Base-by-base conservation (phyloP, 495 filamentous ascomycete genomes). In the Poronia punctata region DNA sequence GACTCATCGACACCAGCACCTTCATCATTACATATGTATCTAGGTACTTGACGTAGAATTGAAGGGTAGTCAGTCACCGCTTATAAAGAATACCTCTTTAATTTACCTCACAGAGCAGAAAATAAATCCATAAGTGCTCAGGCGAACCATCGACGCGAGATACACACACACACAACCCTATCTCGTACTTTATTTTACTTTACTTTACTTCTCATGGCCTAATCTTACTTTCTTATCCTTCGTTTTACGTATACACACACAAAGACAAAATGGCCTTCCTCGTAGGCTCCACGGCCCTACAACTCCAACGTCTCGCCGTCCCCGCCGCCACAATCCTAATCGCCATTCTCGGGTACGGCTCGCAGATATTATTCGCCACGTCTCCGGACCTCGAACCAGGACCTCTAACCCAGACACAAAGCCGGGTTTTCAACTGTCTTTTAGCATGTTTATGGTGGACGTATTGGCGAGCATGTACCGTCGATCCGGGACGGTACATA, bases 341-440 rank as follows among this genome's bases (percentile, higher is more conserved):
- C 49, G 59, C 61, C 47, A 89, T 93, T 53, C 80, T 95, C 5
- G 77, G 83, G 23, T 96, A 90, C 70, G 72, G 74, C 12, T 88
- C 90, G 1, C 92, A 96, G 61, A 75, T 73, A 50, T 76, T 95
- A 34, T 90, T 98, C 57, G 59, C 73, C n/a, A 46, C 39, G 47
- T 48, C 65, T 11, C 54, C 60, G 6, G 70, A 78, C 46, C 78
- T 92, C 24, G 70, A 84, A 33, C 81, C 84, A 0, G 75, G 72
- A 14, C 79, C 84, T 0, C 71, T 94, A 16, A 71, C 67, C n/a
- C 54, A 51, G 16, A 60, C 61, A 32, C 67, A 96, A 62, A 52
- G 67, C 15, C 62, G 79, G 60, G 68, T 73, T 46, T 88, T 96
- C 66, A 97, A 98, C 60, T 38, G 60, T 14, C 71, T 88, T 21